Evolutionary conservation across 805 yeast genomes (phyloP).

Genomic region (Sugiyamaella marilandica): DNA sequence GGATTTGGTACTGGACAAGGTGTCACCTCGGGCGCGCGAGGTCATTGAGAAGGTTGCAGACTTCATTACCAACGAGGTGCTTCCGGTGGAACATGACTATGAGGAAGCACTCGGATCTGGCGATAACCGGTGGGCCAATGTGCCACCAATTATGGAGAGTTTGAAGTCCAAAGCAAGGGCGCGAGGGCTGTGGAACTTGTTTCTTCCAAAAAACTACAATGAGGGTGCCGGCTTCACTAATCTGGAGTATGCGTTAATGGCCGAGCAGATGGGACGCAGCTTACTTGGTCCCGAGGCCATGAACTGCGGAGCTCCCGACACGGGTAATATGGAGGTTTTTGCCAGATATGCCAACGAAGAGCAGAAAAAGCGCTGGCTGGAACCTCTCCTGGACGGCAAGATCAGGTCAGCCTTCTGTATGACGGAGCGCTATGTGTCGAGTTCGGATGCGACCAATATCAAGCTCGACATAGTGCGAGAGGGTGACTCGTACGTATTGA

Average conservation of each 20-base stretch:
- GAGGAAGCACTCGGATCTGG: conserved; percentile 38
- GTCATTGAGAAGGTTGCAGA: conserved; percentile 37
- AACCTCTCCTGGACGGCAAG: conserved; percentile 50
- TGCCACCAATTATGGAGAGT: conserved; percentile 47
- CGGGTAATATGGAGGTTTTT: conserved; percentile 53
- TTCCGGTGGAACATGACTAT: conserved; percentile 51
- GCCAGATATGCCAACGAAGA: conserved; percentile 39
- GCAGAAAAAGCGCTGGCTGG: conserved; percentile 45
- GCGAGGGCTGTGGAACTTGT: conserved; percentile 58
- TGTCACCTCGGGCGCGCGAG: conserved; percentile 35
- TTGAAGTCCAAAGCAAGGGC: conserved; percentile 49
- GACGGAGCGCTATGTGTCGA: conserved; percentile 59
- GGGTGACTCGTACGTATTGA: conserved; percentile 45
- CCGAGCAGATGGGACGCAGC: conserved; percentile 54
- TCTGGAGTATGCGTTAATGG: conserved; percentile 62
- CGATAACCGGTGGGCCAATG: conserved; percentile 41
- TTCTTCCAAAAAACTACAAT: conserved; percentile 43
- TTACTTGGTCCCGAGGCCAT: conserved; percentile 55
- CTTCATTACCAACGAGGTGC: conserved; percentile 52
- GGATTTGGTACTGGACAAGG: conserved; percentile 33
- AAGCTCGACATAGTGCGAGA: conserved; percentile 41
- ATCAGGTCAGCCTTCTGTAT: conserved; percentile 58
- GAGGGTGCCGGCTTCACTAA: conserved; percentile 58
- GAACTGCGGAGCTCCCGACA: conserved; percentile 59
- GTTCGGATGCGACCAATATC: conserved; percentile 60